Conservation (phyloP, 129 eudicot genomes). For the Kitagawia praeruptora region DNA sequence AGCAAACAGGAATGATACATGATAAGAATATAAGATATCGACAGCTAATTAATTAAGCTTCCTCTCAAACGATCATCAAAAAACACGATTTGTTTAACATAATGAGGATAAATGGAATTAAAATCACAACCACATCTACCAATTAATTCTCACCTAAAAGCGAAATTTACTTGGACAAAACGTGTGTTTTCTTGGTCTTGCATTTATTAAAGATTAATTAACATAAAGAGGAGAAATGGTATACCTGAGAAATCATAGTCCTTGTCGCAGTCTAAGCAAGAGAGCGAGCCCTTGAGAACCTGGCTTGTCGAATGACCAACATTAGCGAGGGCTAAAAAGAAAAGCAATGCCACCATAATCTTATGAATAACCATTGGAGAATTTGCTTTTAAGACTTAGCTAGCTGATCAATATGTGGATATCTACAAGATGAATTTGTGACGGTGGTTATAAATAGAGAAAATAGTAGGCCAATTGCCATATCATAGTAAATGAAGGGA, state of each 20-base stretch:
- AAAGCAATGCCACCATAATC: slow-evolving; percentile 1
- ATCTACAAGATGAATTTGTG: not conserved
- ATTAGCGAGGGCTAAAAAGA: slow-evolving; percentile 37
- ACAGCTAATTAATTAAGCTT: not conserved
- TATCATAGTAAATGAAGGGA: not conserved
- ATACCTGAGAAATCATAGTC: slow-evolving; percentile 31
- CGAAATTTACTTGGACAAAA: not conserved
- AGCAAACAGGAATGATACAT: too few species aligned
- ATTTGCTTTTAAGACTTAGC: not conserved
- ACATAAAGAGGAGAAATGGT: not conserved
- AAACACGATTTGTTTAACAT: too few species aligned
- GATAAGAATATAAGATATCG: not conserved
- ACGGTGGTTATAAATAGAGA: slow-evolving; percentile 16
- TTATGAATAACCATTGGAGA: slow-evolving; percentile 14
- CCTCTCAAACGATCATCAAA: too few species aligned
- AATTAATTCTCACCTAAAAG: not conserved
- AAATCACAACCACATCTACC: not conserved
- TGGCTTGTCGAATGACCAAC: slow-evolving; percentile 26
- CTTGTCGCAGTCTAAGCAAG: slow-evolving; percentile 41
- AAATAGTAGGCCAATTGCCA: not conserved
- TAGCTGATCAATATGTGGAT: not conserved
- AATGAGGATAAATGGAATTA: too few species aligned
- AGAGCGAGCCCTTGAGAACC: slow-evolving; percentile 40
- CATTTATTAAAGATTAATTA: not conserved
- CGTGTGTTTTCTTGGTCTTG: not conserved